A percentile compares a stretch with the other conserved stretches of the same genome.
Evolutionary conservation across 106 monocot species (phyloP).

Genomic region (Vanilla planifolia): DNA sequence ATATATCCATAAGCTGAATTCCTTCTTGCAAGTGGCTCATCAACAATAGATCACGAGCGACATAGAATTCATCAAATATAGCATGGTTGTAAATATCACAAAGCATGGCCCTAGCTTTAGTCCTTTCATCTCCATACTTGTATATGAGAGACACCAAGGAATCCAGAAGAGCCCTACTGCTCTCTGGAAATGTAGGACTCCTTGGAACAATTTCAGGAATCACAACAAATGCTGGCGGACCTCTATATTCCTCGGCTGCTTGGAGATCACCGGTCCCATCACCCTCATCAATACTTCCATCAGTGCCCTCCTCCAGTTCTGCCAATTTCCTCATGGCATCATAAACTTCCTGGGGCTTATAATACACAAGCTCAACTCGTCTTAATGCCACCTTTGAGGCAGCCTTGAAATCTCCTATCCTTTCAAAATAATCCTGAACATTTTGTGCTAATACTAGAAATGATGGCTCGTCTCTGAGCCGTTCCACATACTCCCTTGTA

Average conservation of each 20-base stretch:
- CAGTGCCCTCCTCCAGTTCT: constrained; percentile 27
- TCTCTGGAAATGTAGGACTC: constrained; percentile 81
- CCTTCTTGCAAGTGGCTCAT: constrained; percentile 98
- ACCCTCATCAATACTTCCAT: constrained; percentile 24
- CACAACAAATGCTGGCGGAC: constrained; percentile 60
- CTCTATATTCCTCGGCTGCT: constrained; percentile 36
- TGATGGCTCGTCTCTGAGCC: constrained; percentile 86
- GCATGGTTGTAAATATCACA: constrained; percentile 99
- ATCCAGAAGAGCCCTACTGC: constrained; percentile 75
- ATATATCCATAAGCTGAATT: constrained; percentile 88
- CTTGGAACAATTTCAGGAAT: constrained; percentile 76
- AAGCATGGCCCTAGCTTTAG: constrained; percentile 98
- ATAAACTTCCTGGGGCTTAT: constrained; percentile 95
- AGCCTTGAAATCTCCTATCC: constrained; percentile 60
- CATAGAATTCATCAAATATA: constrained; percentile 71
- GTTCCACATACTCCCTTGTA: constrained; percentile 80
- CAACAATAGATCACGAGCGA: constrained; percentile 81
- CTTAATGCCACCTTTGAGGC: constrained; percentile 72
- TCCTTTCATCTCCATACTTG: constrained; percentile 87
- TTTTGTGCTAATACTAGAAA: constrained; percentile 80
- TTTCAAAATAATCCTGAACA: constrained; percentile 73
- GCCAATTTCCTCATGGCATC: constrained; percentile 89
- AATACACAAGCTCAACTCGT: constrained; percentile 80
- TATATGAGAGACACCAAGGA: constrained; percentile 72
- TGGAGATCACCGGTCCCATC: constrained; percentile 27